Evolutionary conservation across 148 eudicot species (phyloP), one percentile per base, ranked within the genome.

Genomic region (Oxyria digyna): DNA sequence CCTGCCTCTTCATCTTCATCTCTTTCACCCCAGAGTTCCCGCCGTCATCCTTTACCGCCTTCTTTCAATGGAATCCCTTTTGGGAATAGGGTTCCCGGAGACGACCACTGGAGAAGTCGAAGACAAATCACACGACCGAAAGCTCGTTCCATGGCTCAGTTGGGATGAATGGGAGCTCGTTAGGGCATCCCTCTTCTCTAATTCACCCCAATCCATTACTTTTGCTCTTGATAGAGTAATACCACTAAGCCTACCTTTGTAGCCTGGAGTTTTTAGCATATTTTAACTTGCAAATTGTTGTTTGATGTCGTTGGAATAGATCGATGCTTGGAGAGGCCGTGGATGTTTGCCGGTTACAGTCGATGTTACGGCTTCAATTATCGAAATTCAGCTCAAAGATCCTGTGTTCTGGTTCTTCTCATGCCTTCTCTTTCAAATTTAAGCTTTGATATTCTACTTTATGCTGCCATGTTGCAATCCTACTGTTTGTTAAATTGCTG

Each of bases 141-240:
- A 82, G 73, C 73, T 89, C 43, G 97, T 91, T 48, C 97, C 97
- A 1, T 91, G 97, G 97, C 69, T 87, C 6, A 85, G 78, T 62
- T 93, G 98, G 96, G 88, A 85, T 21, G 98, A 93, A 48, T 93
- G 98, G 98, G 80, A 81, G 45, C 83, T 69, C 67, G 91, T 93
- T 67, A 79, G 81, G 74, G 72, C 41, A 1, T 83, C 87, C 50
- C 82, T 93, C 55, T 86, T 86, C 76, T 93, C 90, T 14, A 75
- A 86, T 54, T 84, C 83, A 9, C 71, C 87, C 4, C 41, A 72
- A 17, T 78, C 84, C 11, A 50, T 82, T 21, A 62, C 80, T 46
- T 80, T 75, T n/a, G 91, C 97, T 67, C 82, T 92, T 8, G 80
- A 48, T 1, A 77, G 91, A 48, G 94, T 89, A 80, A 42, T n/a